Evolutionary conservation across 2,329 filamentous ascomycete species (phyloP).

Genomic region (Juglanconis juglandina): DNA sequence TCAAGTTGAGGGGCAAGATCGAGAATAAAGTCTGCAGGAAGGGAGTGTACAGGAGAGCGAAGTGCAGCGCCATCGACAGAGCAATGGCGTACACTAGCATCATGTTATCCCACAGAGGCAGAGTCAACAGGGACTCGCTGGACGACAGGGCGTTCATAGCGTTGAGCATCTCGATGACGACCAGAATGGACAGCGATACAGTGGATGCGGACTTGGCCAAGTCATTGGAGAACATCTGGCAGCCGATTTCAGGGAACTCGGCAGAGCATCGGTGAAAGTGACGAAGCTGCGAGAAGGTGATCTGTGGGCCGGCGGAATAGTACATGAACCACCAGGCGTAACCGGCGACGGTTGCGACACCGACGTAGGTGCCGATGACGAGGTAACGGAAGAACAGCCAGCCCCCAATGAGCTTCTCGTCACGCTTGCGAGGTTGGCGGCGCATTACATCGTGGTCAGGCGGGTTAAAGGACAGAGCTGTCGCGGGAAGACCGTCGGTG

Average conservation of each 20-base stretch:
- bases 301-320: constrained; percentile 84
- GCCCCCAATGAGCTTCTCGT: constrained; percentile 86
- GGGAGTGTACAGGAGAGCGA: constrained; percentile 87
- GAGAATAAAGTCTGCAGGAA: constrained; percentile 86
- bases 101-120: constrained; percentile 98
- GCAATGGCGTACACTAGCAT: constrained; percentile 94
- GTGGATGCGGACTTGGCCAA: constrained; percentile 89
- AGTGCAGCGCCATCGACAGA: constrained; percentile 91
- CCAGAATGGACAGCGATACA: constrained; percentile 84
- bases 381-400: constrained; percentile 99
- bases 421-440: constrained; percentile 82
- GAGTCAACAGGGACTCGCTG: constrained; percentile 86
- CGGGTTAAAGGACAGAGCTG: constrained; percentile 95
- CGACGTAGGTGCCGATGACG: constrained; percentile 93
- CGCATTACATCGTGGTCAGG: constrained; percentile 99
- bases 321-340: constrained; percentile 99
- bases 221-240: constrained; percentile 83
- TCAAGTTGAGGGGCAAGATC: constrained; percentile 80
- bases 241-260: constrained; percentile 85
- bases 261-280: constrained; percentile 92
- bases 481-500: constrained; percentile 93
- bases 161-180: constrained; percentile 99
- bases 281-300: constrained; percentile 81
- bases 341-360: constrained; percentile 88
- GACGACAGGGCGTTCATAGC: constrained; percentile 97